These are phyloP conservation scores for Zymoseptoria crescenta DNA, from an alignment of 2,329 filamentous ascomycete species.

Conservation along the genomic window DNA sequence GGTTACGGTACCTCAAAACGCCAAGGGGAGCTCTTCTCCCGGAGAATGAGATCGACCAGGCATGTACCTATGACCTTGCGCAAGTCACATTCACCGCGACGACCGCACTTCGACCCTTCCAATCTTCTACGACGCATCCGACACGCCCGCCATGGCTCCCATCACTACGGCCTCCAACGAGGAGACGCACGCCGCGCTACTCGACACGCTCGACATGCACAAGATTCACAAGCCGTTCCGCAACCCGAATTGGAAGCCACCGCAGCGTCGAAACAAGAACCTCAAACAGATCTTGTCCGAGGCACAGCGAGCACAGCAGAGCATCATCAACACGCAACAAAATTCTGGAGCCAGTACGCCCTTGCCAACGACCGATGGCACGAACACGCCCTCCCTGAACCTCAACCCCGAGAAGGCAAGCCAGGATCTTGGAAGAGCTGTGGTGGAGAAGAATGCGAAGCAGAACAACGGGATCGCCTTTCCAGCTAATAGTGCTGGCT, in stretches of 20 bases:
- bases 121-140: neutral
- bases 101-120: neutral
- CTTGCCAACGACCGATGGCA: constrained; percentile 29
- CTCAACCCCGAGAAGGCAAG: constrained; percentile 83
- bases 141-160: constrained; percentile 41
- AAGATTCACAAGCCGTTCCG: constrained; percentile 81
- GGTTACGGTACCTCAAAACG: neutral
- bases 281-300: constrained; percentile 94
- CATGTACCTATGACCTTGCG: neutral
- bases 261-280: constrained; percentile 96
- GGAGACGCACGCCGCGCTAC: constrained; percentile 69
- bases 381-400: constrained; percentile 54
- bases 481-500: constrained; percentile 11
- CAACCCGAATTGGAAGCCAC: constrained; percentile 81
- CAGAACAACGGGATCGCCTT: constrained; percentile 25
- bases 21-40: neutral
- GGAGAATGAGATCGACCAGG: neutral
- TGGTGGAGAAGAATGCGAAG: constrained; percentile 67
- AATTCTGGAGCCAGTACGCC: constrained; percentile 71
- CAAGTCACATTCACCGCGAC: neutral
- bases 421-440: constrained; percentile 75
- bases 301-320: constrained; percentile 81
- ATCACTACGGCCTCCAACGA: constrained; percentile 67
- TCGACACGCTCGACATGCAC: constrained; percentile 88
- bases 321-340: constrained; percentile 66